Conservation (phyloP, 306 rosid genomes). For the Casuarina cunninghamiana region DNA sequence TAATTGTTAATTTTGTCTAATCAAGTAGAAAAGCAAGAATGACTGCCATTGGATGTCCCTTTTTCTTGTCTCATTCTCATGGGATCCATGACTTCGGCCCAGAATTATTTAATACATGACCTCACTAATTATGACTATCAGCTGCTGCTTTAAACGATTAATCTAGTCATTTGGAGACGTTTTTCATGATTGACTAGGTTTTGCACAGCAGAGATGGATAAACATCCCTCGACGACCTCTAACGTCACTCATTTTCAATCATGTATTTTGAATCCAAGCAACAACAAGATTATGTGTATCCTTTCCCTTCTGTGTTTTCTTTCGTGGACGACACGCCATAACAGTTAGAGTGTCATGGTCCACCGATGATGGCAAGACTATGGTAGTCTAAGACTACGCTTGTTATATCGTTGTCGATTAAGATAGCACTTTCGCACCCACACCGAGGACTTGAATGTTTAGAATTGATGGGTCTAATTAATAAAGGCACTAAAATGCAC, state of each 20-base stretch:
- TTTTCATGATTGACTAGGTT: constrained; percentile 7
- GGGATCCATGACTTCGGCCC: constrained; percentile 14
- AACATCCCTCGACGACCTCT: neutral
- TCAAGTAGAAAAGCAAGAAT: constrained; percentile 38
- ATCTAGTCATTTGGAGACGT: neutral
- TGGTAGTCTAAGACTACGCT: neutral
- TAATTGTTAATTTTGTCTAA: constrained; percentile 48
- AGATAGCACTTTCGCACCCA: neutral
- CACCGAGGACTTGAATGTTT: neutral
- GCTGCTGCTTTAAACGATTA: neutral
- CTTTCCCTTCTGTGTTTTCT: neutral
- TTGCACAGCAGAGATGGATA: constrained; percentile 1
- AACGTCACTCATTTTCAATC: neutral
- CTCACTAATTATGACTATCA: constrained; percentile 16
- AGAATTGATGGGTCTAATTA: too few species aligned
- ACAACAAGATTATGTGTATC: neutral
- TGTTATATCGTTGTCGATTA: neutral
- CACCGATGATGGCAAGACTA: neutral
- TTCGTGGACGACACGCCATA: neutral
- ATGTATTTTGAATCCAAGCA: neutral
- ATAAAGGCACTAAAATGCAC: too few species aligned
- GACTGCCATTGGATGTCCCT: constrained; percentile 9
- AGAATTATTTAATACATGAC: constrained; percentile 30
- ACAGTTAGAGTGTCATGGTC: neutral
- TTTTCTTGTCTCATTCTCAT: constrained; percentile 16